These are phyloP conservation scores for Aureobasidium subglaciale DNA, from an alignment of 2,329 filamentous ascomycete species.

Conservation along the genomic window DNA sequence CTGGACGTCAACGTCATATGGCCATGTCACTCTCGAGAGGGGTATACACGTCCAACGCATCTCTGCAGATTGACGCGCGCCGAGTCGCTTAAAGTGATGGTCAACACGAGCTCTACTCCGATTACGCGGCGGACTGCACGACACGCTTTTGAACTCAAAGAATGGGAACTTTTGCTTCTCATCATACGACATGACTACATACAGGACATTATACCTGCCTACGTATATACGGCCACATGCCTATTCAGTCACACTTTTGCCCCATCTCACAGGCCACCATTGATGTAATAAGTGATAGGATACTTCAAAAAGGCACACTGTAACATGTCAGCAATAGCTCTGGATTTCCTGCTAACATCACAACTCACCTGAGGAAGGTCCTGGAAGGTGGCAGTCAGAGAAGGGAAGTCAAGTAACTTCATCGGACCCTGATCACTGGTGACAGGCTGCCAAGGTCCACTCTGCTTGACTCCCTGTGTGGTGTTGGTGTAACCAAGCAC, in stretches of 20 bases:
- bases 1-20: too few species aligned
- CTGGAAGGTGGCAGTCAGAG: slow-evolving; percentile 37
- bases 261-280: slow-evolving; percentile 20
- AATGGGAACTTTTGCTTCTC: not conserved
- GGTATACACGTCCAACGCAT: too few species aligned
- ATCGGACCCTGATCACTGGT: slow-evolving; percentile 32
- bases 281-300: slow-evolving; percentile 38
- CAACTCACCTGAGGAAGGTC: slow-evolving; percentile 39
- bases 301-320: slow-evolving; percentile 42
- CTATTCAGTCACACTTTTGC: not conserved
- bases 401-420: slow-evolving; percentile 42
- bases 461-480: slow-evolving; percentile 32
- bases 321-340: not conserved
- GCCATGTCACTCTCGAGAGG: too few species aligned
- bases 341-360: not conserved
- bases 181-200: not conserved
- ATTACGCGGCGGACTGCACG: too few species aligned
- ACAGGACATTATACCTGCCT: not conserved
- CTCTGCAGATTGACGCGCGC: too few species aligned
- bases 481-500: slow-evolving; percentile 42
- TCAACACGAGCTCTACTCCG: too few species aligned
- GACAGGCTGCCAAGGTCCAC: slow-evolving; percentile 34
- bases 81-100: too few species aligned
- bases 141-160: too few species aligned
- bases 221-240: too few species aligned